These are phyloP conservation scores for Tubosaeta sp. DNA, from an alignment of 768 basidiomycete species.

Conservation along the genomic window DNA sequence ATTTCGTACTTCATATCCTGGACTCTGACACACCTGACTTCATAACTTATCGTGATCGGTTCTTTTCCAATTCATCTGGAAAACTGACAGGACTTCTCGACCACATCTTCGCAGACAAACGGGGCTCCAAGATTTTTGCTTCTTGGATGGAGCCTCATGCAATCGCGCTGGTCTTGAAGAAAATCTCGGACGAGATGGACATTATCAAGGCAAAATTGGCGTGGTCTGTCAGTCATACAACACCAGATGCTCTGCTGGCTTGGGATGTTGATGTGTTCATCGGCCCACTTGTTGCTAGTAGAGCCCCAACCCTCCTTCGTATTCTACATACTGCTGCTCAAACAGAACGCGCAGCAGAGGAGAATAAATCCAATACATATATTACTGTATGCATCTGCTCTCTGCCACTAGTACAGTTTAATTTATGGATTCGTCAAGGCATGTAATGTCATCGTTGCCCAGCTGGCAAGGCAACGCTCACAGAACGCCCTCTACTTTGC, in stretches of 20 bases:
- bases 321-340: background rate
- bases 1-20: conserved; percentile 1
- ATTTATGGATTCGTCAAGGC: background rate
- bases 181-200: background rate
- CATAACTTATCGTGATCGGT: background rate
- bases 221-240: background rate
- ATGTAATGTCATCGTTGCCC: conserved; percentile 1
- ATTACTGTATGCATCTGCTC: background rate
- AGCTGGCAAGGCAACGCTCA: background rate
- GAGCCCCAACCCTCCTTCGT: background rate
- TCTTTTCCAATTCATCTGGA: background rate
- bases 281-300: background rate
- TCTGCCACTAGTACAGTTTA: too few relatives aligned
- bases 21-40: background rate
- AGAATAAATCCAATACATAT: background rate
- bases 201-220: background rate
- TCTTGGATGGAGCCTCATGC: background rate
- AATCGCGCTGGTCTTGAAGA: background rate
- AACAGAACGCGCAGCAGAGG: background rate
- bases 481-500: background rate
- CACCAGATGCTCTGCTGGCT: background rate
- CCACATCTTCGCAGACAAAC: background rate
- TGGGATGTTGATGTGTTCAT: conserved; percentile 1
- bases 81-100: conserved; percentile 1
- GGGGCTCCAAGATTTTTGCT: background rate